phyloP scores from a whole-genome alignment of 2,329 filamentous ascomycete species.

The Eurotiales sp. region DNA sequence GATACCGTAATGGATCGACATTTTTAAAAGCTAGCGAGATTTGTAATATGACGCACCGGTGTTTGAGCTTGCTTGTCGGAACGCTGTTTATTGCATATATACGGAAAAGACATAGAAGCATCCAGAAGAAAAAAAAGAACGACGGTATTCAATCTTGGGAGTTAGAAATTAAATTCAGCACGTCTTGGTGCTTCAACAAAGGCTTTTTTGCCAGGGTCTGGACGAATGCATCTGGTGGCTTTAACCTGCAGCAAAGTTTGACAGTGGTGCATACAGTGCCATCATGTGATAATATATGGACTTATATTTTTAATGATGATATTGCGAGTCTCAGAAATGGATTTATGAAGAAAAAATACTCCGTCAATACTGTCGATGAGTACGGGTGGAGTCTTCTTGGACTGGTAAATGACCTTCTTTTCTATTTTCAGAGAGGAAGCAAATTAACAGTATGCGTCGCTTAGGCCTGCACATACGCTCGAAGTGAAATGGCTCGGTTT shows the following conservation, averaged over 20 bases:
- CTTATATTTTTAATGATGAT: background rate
- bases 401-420: background rate
- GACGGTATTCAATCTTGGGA: background rate
- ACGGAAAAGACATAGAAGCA: background rate
- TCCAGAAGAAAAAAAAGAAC: background rate
- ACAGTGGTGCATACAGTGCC: conserved; percentile 3
- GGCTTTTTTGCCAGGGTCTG: background rate
- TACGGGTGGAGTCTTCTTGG: conserved; percentile 4
- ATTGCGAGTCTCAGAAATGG: background rate
- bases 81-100: background rate
- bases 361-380: conserved; percentile 4
- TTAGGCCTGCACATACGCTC: background rate
- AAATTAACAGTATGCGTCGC: background rate
- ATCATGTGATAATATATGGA: background rate
- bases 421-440: background rate
- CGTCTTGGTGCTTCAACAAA: background rate
- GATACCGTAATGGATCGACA: background rate
- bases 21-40: background rate
- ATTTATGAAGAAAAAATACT: conserved; percentile 3
- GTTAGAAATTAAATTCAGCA: background rate
- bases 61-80: background rate
- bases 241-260: conserved; percentile 3
- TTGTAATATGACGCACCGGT: background rate
- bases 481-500: background rate
- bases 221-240: background rate